These are phyloP conservation scores for Eucalyptus leucophloia DNA, from an alignment of 345 rosid genomes.

Conservation along the genomic window DNA sequence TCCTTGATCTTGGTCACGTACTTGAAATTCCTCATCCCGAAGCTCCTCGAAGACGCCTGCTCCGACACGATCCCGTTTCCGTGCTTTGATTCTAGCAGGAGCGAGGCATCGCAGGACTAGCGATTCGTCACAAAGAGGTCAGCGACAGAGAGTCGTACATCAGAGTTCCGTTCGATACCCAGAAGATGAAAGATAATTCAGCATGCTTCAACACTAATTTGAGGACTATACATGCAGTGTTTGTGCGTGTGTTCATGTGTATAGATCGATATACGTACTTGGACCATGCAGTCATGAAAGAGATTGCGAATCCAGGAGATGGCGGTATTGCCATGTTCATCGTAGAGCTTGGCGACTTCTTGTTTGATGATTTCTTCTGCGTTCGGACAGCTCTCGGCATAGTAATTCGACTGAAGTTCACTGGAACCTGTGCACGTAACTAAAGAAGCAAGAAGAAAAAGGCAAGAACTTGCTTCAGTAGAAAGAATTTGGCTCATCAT, in stretches of 20 bases:
- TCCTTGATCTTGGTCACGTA: conserved; percentile 56
- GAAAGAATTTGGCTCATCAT: background rate
- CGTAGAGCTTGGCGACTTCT: conserved; percentile 48
- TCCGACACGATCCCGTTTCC: conserved; percentile 42
- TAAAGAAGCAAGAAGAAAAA: background rate
- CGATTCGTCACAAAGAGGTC: background rate
- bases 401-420: conserved; percentile 53
- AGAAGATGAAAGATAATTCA: background rate
- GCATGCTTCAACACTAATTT: background rate
- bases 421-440: conserved; percentile 12
- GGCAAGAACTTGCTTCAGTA: background rate
- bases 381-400: conserved; percentile 52
- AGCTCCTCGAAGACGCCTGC: conserved; percentile 43
- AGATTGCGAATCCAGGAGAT: conserved; percentile 90
- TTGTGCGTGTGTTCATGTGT: background rate
- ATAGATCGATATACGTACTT: conserved; percentile 14
- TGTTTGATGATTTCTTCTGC: conserved; percentile 76
- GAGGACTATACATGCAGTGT: background rate
- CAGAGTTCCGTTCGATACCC: background rate
- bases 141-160: background rate
- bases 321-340: conserved; percentile 80
- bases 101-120: conserved; percentile 79
- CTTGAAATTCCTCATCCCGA: conserved; percentile 93
- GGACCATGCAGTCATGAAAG: conserved; percentile 74
- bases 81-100: conserved; percentile 35